Percentiles rank a stretch among this genome's conserved stretches.
These are phyloP conservation scores for Pisolithus orientalis DNA, from an alignment of 768 basidiomycete genomes.

Conservation along the genomic window DNA sequence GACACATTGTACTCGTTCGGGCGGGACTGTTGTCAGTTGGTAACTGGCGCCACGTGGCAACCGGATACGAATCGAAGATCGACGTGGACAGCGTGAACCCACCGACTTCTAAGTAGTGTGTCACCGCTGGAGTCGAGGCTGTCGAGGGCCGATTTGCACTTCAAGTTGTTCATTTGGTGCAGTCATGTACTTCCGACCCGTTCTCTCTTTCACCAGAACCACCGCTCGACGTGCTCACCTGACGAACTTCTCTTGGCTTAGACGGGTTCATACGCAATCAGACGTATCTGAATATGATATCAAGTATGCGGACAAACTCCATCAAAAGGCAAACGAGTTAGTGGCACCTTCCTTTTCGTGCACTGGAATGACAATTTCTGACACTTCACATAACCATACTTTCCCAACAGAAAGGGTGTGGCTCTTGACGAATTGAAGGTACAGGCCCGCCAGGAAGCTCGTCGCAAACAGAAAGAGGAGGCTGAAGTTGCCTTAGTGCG, in stretches of 20 bases:
- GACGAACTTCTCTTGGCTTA: background rate
- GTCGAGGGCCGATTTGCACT: background rate
- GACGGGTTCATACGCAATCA: conserved; percentile 12
- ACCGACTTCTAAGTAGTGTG: too few species aligned
- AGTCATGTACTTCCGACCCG: background rate
- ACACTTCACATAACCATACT: conserved; percentile 8
- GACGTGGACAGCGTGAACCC: background rate
- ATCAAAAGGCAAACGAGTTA: conserved; percentile 59
- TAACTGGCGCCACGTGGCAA: too few species aligned
- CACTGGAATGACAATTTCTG: conserved; percentile 9
- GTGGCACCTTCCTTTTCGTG: conserved; percentile 17
- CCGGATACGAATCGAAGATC: background rate
- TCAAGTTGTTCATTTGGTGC: background rate
- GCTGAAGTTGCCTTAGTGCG: conserved; percentile 9
- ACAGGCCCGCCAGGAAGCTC: conserved; percentile 24
- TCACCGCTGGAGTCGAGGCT: too few species aligned
- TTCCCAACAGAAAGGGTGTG: conserved; percentile 36
- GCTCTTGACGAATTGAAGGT: conserved; percentile 31
- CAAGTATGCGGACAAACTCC: conserved; percentile 45
- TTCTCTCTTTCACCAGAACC: background rate
- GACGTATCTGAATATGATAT: conserved; percentile 25
- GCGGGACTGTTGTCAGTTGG: too few species aligned
- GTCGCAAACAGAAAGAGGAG: conserved; percentile 25
- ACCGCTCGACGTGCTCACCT: background rate
- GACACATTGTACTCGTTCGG: too few species aligned